phyloP scores from a whole-genome alignment of 2,329 filamentous ascomycete genomes.

The Pestalotiopsis sp. region DNA sequence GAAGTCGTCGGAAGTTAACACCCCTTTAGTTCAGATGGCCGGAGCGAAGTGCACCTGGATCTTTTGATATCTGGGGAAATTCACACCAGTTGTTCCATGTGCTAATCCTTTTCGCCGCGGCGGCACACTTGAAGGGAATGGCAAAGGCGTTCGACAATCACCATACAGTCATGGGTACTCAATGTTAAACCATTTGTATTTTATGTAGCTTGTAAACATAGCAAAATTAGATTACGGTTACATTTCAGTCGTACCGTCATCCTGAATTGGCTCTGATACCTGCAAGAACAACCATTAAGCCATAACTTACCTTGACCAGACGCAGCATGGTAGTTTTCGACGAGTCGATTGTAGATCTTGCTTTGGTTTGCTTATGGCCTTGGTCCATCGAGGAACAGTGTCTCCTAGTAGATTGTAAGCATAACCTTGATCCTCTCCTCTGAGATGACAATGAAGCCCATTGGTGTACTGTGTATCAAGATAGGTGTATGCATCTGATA shows the following conservation, averaged over 20 bases:
- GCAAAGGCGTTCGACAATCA: conserved; percentile 84
- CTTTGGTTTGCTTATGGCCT: too few relatives aligned
- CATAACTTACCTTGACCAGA: too few relatives aligned
- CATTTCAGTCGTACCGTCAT: not conserved
- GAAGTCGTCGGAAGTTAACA: not conserved
- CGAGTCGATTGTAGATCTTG: too few relatives aligned
- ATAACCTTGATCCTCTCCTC: too few relatives aligned
- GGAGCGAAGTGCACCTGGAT: conserved; percentile 75
- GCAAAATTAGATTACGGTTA: not conserved
- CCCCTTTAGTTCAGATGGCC: conserved; percentile 69
- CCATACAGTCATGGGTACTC: conserved; percentile 61
- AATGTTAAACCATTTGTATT: conserved; percentile 36
- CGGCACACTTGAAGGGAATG: conserved; percentile 79
- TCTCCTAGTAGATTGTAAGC: too few relatives aligned
- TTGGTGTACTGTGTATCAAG: too few relatives aligned
- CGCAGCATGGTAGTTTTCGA: too few relatives aligned
- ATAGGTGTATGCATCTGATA: too few relatives aligned
- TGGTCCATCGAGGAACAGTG: too few relatives aligned
- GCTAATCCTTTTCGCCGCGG: conserved; percentile 80
- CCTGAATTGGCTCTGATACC: not conserved
- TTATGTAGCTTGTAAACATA: not conserved
- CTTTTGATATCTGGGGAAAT: conserved; percentile 87
- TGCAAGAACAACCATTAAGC: too few relatives aligned
- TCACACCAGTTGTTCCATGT: conserved; percentile 97
- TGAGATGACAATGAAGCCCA: too few relatives aligned